phyloP scores from a whole-genome alignment of 2,329 filamentous ascomycete genomes.

The Botrytis fabae region DNA sequence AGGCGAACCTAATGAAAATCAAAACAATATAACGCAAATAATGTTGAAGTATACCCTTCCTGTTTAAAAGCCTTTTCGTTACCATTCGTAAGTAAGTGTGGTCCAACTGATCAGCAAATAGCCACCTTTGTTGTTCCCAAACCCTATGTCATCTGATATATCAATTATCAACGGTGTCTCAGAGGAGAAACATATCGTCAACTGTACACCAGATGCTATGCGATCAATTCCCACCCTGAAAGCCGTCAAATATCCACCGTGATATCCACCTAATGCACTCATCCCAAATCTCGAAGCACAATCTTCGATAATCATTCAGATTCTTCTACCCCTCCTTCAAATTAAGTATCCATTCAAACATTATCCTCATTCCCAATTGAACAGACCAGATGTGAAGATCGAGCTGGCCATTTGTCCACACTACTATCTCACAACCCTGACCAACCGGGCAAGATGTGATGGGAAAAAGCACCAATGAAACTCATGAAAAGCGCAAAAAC shows the following conservation, averaged over 20 bases:
- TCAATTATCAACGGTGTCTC: background rate
- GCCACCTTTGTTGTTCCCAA: background rate
- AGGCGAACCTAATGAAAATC: background rate
- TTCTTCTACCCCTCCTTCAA: background rate
- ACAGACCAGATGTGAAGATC: background rate
- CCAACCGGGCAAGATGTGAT: background rate
- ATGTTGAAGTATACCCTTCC: slow-evolving; percentile 7
- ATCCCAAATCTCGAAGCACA: background rate
- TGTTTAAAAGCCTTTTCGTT: background rate
- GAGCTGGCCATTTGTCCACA: background rate
- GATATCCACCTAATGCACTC: background rate
- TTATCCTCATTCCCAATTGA: background rate
- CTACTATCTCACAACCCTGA: background rate
- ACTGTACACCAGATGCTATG: background rate
- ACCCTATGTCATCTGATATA: background rate
- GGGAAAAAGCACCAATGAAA: background rate
- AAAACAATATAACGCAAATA: background rate
- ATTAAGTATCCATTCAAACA: background rate
- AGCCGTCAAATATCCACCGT: background rate
- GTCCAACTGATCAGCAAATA: background rate
- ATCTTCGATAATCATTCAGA: background rate
- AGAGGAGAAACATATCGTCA: background rate
- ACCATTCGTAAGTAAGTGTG: background rate
- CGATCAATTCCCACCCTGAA: background rate
- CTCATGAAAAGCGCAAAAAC: background rate